phyloP scores from a whole-genome alignment of 2,329 filamentous ascomycete species.

The Dendryphion nanum region DNA sequence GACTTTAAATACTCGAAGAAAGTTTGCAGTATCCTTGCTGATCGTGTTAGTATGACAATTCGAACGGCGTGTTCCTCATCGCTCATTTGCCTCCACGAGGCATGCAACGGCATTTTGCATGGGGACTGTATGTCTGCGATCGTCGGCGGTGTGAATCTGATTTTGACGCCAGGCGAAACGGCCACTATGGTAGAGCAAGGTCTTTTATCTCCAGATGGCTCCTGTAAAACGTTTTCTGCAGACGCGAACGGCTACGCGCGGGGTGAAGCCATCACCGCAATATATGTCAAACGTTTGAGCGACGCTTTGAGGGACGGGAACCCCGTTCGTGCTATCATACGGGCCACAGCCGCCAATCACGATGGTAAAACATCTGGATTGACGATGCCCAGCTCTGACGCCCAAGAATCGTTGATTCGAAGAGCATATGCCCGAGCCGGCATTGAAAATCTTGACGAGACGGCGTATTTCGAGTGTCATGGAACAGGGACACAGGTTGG shows the following conservation, averaged over 20 bases:
- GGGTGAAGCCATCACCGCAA: constrained; percentile 37
- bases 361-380: constrained; percentile 56
- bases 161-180: constrained; percentile 15
- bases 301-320: constrained; percentile 58
- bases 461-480: constrained; percentile 34
- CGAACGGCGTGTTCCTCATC: constrained; percentile 38
- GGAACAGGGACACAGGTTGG: constrained; percentile 52
- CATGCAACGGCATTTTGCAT: constrained; percentile 7
- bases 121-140: constrained; percentile 14
- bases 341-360: constrained; percentile 34
- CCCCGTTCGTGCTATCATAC: constrained; percentile 44
- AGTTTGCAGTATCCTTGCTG: not conserved
- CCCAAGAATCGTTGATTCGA: constrained; percentile 29
- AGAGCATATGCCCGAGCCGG: constrained; percentile 6
- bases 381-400: constrained; percentile 54
- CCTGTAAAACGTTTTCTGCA: constrained; percentile 14
- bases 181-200: constrained; percentile 8
- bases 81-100: constrained; percentile 24
- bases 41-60: constrained; percentile 28
- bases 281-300: constrained; percentile 56
- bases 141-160: constrained; percentile 18
- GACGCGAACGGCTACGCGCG: constrained; percentile 19
- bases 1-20: not conserved
- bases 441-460: not conserved
- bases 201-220: constrained; percentile 13